Evolutionary conservation across 2,329 filamentous ascomycete genomes (phyloP), one percentile per base, ranked within the genome.

Genomic region (Leptographium lundbergii): DNA sequence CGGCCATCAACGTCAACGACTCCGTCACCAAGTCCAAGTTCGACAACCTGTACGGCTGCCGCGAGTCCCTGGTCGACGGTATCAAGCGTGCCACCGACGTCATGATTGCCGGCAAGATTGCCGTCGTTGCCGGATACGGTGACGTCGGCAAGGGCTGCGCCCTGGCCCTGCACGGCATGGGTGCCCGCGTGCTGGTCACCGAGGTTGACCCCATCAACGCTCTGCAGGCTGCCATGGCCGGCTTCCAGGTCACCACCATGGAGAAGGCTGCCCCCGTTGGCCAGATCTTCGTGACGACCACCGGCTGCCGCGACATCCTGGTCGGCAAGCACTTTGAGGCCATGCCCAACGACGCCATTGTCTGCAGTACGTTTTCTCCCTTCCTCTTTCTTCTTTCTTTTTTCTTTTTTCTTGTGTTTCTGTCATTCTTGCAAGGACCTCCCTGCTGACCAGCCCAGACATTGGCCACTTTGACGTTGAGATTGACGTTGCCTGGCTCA

Each of bases 1-100:
- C 94, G 67, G 83, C 92, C 77, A 90, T 97, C 86, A 99, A 99
- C 78, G 92, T 99, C 83, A 97, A 99, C 81, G 92, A 99, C 86
- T 91, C 88, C 61, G 92, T 99, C 73, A 99, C 94, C 77, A 99
- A 97, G 87, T 96, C 91, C 79, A 99, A 99, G 85, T 99, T 99
- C 75, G 94, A 97, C 85, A 99, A 99, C 87, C 81, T 97, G 66
- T 99, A 97, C 85, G 92, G 94, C 73, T 97, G 94, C 90, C 87
- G 91, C 74, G 94, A 97, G 82, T 96, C 92, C 65, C 88, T 99
- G 69, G 86, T 99, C 71, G 94, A 99, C 76, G 94, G 94, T 75
- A 97, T 99, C 86, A 99, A 97, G 89, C 92, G 92, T 81, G 92
- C 94, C 69, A 99, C 94, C 76, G 92, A 99, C 81, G 94, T 97